A percentile compares a stretch with the other conserved stretches of the same genome.
phyloP scores from a whole-genome alignment of 352 stramenopile genomes.

The Pythium chondricola region DNA sequence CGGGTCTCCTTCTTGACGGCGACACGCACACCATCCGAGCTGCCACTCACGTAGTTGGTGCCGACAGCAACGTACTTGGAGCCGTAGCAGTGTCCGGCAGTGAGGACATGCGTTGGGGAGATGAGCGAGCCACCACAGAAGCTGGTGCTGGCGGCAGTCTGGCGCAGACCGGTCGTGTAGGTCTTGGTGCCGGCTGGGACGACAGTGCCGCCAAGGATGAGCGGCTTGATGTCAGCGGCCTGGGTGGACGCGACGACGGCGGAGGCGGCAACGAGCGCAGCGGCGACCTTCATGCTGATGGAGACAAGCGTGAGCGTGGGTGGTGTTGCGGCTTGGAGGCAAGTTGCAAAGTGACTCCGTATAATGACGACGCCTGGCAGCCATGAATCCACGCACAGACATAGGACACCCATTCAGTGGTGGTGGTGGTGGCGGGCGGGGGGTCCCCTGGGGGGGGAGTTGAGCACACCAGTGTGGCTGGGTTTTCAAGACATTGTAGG shows the following conservation, averaged over 20 bases:
- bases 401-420: too few relatives aligned
- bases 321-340: background rate
- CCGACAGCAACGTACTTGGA: constrained; percentile 9
- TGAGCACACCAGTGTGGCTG: too few relatives aligned
- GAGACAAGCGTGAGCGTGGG: too few relatives aligned
- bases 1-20: constrained; percentile 1
- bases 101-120: background rate
- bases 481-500: too few relatives aligned
- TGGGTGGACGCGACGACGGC: background rate
- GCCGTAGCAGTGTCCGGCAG: constrained; percentile 5
- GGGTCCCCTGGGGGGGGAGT: too few relatives aligned
- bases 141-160: constrained; percentile 18
- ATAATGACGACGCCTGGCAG: too few relatives aligned
- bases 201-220: constrained; percentile 36
- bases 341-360: background rate
- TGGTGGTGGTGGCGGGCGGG: too few relatives aligned
- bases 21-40: constrained; percentile 7
- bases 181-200: constrained; percentile 37
- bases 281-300: constrained; percentile 2
- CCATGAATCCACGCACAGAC: too few relatives aligned
- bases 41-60: constrained; percentile 13
- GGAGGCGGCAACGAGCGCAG: background rate
- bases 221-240: constrained; percentile 18
- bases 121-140: constrained; percentile 2
- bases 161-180: constrained; percentile 39